Evolutionary conservation across 2,329 filamentous ascomycete species (phyloP), one percentile per base, ranked within the genome.

Genomic region (Thelonectria olida): DNA sequence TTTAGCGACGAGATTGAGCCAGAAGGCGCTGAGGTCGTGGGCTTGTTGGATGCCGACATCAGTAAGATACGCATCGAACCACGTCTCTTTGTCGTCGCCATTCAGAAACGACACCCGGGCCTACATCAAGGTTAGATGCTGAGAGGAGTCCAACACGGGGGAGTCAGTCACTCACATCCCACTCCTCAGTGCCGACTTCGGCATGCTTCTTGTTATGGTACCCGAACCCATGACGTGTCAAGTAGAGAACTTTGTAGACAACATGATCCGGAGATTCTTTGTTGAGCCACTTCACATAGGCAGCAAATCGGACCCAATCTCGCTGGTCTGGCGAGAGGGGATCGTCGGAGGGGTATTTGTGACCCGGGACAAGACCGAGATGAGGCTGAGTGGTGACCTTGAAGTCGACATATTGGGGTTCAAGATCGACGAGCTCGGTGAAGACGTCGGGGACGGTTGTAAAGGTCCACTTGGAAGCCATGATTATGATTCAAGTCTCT

Each of bases 171-270:
- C 75, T 61, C 64, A 79, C 79, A 71, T 88, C 83, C 86, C 86
- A 89, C 10, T 79, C 82, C 4, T 79, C 78, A 0, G 81, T 85
- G 39, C 85, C 86, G 58, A 87, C 87, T 65, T 81, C 83, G n/a
- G 79, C 76, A 65, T 87, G 82, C 54, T 84, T 84, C 53, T 76
- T 75, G 58, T 82, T 81, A 49, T 82, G 78, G 53, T 71, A 76
- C 22, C 86, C 86, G 66, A 86, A 77, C 13, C 87, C 86, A 68
- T 89, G 87, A 13, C 87, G 81, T 20, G 83, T 86, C 58, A 88
- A 75, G 61, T 77, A 80, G 10, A 88, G 61, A 12, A 88, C 77
- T 57, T 85, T 84, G 74, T 87, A 89, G 13, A 70, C 72, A n/a
- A 81, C 80, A 53, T 77, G 79, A 4, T 73, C 65, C 0, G 78